phyloP scores from a whole-genome alignment of 768 basidiomycete genomes.

The Pisolithus microcarpus region DNA sequence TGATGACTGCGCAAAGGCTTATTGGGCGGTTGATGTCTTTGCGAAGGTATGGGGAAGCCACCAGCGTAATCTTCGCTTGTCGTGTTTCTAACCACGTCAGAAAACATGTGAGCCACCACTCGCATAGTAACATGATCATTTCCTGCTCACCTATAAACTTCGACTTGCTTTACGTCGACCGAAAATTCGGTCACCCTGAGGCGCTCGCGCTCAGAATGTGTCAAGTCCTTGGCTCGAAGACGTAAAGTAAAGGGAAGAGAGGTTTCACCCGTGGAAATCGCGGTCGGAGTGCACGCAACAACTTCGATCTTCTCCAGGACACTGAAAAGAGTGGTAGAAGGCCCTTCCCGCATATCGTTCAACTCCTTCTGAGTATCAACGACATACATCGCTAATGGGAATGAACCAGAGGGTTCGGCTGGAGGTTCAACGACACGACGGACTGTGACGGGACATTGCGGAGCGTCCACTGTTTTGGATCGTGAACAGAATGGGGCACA shows the following conservation, averaged over 20 bases:
- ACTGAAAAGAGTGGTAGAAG: conserved; percentile 40
- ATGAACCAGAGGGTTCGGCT: conserved; percentile 22
- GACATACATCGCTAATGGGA: conserved; percentile 35
- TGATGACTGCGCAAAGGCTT: conserved; percentile 51
- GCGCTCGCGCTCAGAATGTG: conserved; percentile 41
- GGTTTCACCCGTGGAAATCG: conserved; percentile 40
- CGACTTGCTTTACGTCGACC: conserved; percentile 55
- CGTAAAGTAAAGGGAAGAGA: conserved; percentile 51
- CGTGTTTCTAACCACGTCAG: conserved; percentile 29
- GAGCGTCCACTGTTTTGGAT: conserved; percentile 34
- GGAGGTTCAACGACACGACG: conserved; percentile 48
- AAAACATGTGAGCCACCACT: conserved; percentile 4
- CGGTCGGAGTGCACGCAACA: conserved; percentile 54
- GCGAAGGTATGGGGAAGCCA: conserved; percentile 50
- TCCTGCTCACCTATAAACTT: conserved; percentile 46
- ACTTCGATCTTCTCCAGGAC: conserved; percentile 59
- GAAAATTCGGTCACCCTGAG: conserved; percentile 52
- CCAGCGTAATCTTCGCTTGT: conserved; percentile 36
- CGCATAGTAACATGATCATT: background rate
- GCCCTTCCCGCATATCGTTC: conserved; percentile 6
- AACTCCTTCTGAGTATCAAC: conserved; percentile 33
- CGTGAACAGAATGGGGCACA: conserved; percentile 52
- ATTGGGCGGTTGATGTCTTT: conserved; percentile 55
- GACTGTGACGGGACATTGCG: conserved; percentile 37
- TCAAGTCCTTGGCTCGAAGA: conserved; percentile 49